Conservation (phyloP, 1,284 basidiomycete genomes). For the Marasmius oreades region DNA sequence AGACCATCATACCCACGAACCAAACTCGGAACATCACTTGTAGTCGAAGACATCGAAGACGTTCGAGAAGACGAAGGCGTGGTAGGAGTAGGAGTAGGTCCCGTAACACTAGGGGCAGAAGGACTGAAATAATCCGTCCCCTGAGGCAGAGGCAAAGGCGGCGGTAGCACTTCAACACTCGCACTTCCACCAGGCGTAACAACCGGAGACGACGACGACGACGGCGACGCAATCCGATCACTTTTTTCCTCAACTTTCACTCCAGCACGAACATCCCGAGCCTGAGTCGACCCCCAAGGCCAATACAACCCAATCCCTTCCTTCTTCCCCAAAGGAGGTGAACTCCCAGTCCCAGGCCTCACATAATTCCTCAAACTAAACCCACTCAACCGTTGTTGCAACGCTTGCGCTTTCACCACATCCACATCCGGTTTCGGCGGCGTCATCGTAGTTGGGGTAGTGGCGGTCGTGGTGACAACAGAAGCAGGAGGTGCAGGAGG, state of each 20-base stretch:
- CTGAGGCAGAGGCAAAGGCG: not conserved
- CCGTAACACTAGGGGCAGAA: too few species aligned
- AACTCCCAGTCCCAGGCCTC: conserved; percentile 30
- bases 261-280: too few species aligned
- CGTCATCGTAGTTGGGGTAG: not conserved
- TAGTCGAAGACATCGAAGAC: not conserved
- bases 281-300: conserved; percentile 24
- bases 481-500: not conserved
- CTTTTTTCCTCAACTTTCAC: too few species aligned
- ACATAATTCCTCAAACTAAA: conserved; percentile 51
- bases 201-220: not conserved
- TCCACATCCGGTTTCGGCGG: not conserved
- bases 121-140: not conserved
- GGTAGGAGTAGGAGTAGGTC: not conserved
- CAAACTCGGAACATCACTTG: not conserved
- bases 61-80: not conserved
- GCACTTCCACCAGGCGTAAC: not conserved
- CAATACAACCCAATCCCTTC: conserved; percentile 22
- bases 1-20: not conserved
- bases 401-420: conserved; percentile 19
- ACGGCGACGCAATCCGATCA: too few species aligned
- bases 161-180: not conserved
- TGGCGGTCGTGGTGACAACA: not conserved
- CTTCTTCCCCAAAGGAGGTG: conserved; percentile 18
- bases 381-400: conserved; percentile 31